Base-by-base conservation (phyloP, 2,329 filamentous ascomycete genomes). In the Cadophora malorum region DNA sequence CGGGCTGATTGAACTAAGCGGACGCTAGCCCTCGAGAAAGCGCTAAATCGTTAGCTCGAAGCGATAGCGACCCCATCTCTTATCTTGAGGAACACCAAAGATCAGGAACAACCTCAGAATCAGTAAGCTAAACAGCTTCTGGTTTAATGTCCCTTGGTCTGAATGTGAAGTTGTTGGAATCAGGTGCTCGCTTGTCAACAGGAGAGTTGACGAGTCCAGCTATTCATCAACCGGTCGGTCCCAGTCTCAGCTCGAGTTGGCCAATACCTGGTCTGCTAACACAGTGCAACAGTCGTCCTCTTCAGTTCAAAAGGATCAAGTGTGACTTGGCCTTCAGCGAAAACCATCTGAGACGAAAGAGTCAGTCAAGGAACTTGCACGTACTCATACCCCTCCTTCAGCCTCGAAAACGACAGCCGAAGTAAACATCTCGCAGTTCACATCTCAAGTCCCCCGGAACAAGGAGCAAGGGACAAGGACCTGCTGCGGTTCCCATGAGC, bases 31-130 rank as follows among this genome's bases (percentile, higher is more conserved):
- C 4, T 33, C 41, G 16, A 62, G 19, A 5, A 12, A 28, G 35
- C 56, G 56, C 56, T 59, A 59, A 59, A 25, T 23, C 12, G 21
- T n/a, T 59, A 41, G 56, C 56, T 59, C 35, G 21, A 59, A 45
- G 41, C 16, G 41, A 16, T 45, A 45, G 41, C 14, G 41, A 45
- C 16, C 10, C 12, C 14, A 45, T 45, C 23, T 45, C 12, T 33
- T 41, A 25, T 38, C n/a, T 23, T 14, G n/a, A 58, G 38, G 19
- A 59, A 41, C 19, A 59, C 7, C 21, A 6, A 45, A 28, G 21
- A 38, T 41, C 21, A 21, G n/a, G 25, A 25, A 21, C 12, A 25
- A 23, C n/a, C 12, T 45, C 3, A 23, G 16, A 35, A 21, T 45
- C 23, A 6, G 16, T 14, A 3, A 19, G 25, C 10, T 12, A 59